Base-by-base conservation (phyloP, 257 asterid species). In the Hygrophila difformis region DNA sequence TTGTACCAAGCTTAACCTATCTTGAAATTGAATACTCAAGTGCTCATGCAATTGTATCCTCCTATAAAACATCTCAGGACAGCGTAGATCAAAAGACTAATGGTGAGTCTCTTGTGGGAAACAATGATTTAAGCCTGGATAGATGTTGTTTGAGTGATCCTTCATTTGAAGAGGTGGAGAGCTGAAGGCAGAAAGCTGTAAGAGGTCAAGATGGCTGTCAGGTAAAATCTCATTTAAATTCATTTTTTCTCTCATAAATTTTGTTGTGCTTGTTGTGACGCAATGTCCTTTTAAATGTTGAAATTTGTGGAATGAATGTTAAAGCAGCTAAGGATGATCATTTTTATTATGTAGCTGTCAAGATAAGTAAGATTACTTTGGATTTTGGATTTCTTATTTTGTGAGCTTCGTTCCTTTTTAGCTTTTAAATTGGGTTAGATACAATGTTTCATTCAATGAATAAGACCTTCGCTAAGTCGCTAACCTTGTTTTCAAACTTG, bases 21-120 rank as follows among this genome's bases (percentile, higher is more conserved):
- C 41, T 21, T 36, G 37, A n/a, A n/a, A 19, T 59, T 61, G 70
- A 52, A 31, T 52, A 19, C n/a, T n/a, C n/a, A n/a, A n/a, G n/a
- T n/a, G n/a, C 47, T 53, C 61, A 7, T 15, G 20, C 35, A 3
- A 4, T 56, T 15, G 54, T 50, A 23, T 39, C 58, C 22, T 46
- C 57, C 31, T 12, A 6, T 8, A 46, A 4, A 19, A 18, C 34
- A 38, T 37, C 35, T 35, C 65, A 31, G 22, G 44, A 39, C 22
- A 36, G 40, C 9, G 23, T 49, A 33, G 40, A 52, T 36, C 57
- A 21, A 31, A 16, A 8, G 0, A 51, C 51, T 22, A 41, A 39
- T 49, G 48, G 33, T 43, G 55, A 39, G 57, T 57, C 66, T 45
- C 13, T 23, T 44, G 37, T 43, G 18, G 38, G 33, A 26, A 26